These are phyloP conservation scores for Umbelopsis vinacea DNA, from an alignment of 192 early-diverging fungal species.

Conservation along the genomic window DNA sequence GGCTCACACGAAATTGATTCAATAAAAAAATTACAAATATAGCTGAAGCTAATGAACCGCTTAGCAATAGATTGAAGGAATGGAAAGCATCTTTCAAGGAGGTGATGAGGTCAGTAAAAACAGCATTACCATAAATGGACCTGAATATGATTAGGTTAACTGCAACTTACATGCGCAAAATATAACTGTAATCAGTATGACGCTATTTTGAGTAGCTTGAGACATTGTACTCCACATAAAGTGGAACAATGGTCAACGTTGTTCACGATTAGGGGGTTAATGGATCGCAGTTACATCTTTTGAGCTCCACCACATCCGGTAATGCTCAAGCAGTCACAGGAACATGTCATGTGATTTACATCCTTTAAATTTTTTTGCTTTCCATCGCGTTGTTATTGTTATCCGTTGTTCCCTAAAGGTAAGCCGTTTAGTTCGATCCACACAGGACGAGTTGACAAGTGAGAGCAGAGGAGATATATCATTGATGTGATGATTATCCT, in stretches of 20 bases:
- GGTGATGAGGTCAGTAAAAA: neutral
- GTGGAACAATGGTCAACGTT: neutral
- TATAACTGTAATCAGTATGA: neutral
- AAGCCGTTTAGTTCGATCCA: neutral
- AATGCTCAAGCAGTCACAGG: too few species aligned
- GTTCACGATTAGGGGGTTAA: neutral
- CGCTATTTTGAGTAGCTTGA: neutral
- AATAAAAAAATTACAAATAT: neutral
- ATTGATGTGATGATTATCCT: slow-evolving; percentile 22
- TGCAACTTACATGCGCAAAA: neutral
- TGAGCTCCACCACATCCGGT: too few species aligned
- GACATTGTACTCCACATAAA: slow-evolving; percentile 13
- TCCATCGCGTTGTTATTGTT: neutral
- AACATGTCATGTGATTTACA: too few species aligned
- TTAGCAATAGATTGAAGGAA: neutral
- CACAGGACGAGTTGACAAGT: neutral
- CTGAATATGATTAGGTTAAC: too few species aligned
- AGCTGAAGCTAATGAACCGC: neutral
- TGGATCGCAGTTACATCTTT: neutral
- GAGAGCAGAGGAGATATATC: neutral
- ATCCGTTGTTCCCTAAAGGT: neutral
- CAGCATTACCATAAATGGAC: neutral
- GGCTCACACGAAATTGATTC: neutral
- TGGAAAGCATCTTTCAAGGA: neutral
- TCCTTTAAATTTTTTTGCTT: too few species aligned